A percentile compares a stretch with the other conserved stretches of the same genome.
Conservation (phyloP, 2,329 filamentous ascomycete species). For the Phyllachora maydis region DNA sequence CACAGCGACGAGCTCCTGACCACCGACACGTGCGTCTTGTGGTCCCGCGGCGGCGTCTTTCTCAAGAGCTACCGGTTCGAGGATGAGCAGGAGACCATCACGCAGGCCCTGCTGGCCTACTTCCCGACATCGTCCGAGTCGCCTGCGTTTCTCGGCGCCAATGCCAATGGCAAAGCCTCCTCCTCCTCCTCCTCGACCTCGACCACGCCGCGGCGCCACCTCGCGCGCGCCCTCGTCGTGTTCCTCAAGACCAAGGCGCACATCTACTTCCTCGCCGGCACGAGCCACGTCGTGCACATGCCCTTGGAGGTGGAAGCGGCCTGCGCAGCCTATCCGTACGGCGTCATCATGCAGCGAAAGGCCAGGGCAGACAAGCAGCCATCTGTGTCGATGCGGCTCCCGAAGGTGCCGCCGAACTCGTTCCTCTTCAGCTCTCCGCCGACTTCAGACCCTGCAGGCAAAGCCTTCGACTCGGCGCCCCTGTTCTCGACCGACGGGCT, state of each 20-base stretch:
- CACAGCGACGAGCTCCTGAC: slow-evolving; percentile 64
- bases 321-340: slow-evolving; percentile 61
- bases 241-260: slow-evolving; percentile 86
- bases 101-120: slow-evolving; percentile 68
- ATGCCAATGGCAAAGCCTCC: slow-evolving; percentile 1
- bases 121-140: slow-evolving; percentile 40
- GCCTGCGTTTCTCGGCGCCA: slow-evolving; percentile 7
- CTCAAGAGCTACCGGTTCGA: slow-evolving; percentile 75
- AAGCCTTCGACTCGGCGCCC: too few relatives aligned
- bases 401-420: slow-evolving; percentile 56
- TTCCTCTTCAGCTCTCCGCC: too few relatives aligned
- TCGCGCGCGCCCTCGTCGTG: slow-evolving; percentile 61
- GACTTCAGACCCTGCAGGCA: too few relatives aligned
- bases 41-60: slow-evolving; percentile 72
- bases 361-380: slow-evolving; percentile 27
- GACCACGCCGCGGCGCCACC: slow-evolving; percentile 5
- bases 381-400: slow-evolving; percentile 32
- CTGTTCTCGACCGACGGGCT: slow-evolving; percentile 41
- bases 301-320: slow-evolving; percentile 86
- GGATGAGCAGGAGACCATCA: slow-evolving; percentile 66
- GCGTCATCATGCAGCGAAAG: slow-evolving; percentile 73
- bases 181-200: slow-evolving; percentile 1
- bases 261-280: slow-evolving; percentile 75
- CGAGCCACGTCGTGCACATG: slow-evolving; percentile 76
- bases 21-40: slow-evolving; percentile 60